phyloP scores from a whole-genome alignment of 129 eudicot species.

The Smallanthus sonchifolius region DNA sequence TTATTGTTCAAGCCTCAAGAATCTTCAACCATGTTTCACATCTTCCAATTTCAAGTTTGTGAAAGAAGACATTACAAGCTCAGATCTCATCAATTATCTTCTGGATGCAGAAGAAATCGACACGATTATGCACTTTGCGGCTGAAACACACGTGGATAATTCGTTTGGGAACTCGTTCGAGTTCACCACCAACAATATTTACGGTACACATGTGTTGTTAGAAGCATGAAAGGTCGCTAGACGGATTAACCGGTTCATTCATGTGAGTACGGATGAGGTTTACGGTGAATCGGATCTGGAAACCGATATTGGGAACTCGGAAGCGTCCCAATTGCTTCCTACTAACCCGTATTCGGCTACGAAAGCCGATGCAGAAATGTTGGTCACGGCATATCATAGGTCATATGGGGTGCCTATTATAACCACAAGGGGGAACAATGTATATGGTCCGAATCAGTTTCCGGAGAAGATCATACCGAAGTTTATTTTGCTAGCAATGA shows the following conservation, averaged over 20 bases:
- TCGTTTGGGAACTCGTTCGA: conserved; percentile 51
- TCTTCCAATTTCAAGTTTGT: conserved; percentile 52
- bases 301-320: conserved; percentile 42
- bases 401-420: conserved; percentile 48
- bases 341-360: conserved; percentile 60
- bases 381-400: conserved; percentile 51
- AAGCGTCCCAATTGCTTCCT: conserved; percentile 48
- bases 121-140: conserved; percentile 62
- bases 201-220: conserved; percentile 50
- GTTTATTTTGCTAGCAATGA: conserved; percentile 48
- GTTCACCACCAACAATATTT: conserved; percentile 49
- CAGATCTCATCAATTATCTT: conserved; percentile 43
- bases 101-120: conserved; percentile 39
- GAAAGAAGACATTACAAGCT: conserved; percentile 44
- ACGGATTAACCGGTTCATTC: conserved; percentile 38
- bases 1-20: conserved; percentile 49
- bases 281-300: conserved; percentile 49
- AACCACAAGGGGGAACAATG: conserved; percentile 52
- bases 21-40: conserved; percentile 34
- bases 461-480: conserved; percentile 55
- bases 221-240: conserved; percentile 48
- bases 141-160: conserved; percentile 56
- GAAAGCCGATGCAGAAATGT: conserved; percentile 54
- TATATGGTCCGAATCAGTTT: conserved; percentile 51
- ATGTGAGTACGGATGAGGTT: conserved; percentile 59